phyloP scores from a whole-genome alignment of 306 rosid species.

The Geum urbanum region DNA sequence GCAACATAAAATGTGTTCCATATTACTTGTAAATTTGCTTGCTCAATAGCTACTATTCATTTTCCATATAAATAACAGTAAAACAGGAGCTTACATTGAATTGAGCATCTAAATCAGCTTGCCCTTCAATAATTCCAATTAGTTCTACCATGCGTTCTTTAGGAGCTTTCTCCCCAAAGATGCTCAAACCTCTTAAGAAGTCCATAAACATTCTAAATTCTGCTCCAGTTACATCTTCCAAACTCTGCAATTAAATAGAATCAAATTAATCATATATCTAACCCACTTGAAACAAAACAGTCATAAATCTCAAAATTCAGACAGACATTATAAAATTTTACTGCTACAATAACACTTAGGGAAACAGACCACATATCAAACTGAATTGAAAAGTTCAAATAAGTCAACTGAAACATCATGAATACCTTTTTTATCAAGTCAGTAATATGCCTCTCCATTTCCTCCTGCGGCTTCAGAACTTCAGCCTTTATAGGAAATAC shows the following conservation, averaged over 20 bases:
- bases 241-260: constrained; percentile 55
- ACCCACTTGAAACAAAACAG: constrained; percentile 8
- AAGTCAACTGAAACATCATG: constrained; percentile 21
- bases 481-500: constrained; percentile 85
- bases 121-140: constrained; percentile 88
- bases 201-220: constrained; percentile 94
- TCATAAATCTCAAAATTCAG: background rate
- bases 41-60: background rate
- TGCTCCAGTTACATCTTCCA: constrained; percentile 82
- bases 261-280: constrained; percentile 30
- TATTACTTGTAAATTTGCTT: background rate
- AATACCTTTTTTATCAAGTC: constrained; percentile 82
- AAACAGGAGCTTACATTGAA: constrained; percentile 59
- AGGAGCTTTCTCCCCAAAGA: constrained; percentile 87
- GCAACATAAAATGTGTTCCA: background rate
- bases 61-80: background rate
- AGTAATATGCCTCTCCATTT: constrained; percentile 97
- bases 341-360: background rate
- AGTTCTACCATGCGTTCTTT: constrained; percentile 83
- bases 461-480: constrained; percentile 86
- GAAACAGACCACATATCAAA: background rate
- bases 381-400: background rate
- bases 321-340: background rate
- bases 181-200: constrained; percentile 72
- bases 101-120: constrained; percentile 82